Percentiles rank a stretch among this genome's conserved stretches.
phyloP scores from a whole-genome alignment of 495 filamentous ascomycete genomes.

The Aspergillus bridgeri region DNA sequence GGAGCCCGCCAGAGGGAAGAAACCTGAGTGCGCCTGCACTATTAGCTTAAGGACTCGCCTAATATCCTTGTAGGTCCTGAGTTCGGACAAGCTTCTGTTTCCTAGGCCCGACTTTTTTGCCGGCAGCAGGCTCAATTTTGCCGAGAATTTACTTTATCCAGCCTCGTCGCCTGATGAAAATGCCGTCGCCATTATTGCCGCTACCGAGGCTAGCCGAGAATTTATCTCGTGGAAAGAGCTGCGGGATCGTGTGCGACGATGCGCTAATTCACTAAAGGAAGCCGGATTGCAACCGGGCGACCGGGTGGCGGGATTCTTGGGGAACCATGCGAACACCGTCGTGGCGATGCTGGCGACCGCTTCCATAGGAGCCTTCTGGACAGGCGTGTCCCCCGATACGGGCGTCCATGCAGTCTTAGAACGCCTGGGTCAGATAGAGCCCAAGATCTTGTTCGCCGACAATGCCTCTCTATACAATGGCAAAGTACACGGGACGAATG shows the following conservation, averaged over 20 bases:
- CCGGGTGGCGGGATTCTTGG: slow-evolving; percentile 79
- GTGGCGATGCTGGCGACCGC: slow-evolving; percentile 83
- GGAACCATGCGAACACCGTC: slow-evolving; percentile 79
- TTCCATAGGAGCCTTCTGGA: slow-evolving; percentile 85
- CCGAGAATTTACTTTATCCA: slow-evolving; percentile 87
- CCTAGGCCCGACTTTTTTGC: slow-evolving; percentile 82
- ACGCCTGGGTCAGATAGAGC: slow-evolving; percentile 75
- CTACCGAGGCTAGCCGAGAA: slow-evolving; percentile 65
- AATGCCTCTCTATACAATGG: slow-evolving; percentile 87
- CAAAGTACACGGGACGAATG: slow-evolving; percentile 67
- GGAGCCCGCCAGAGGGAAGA: slow-evolving; percentile 12
- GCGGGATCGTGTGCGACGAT: slow-evolving; percentile 69
- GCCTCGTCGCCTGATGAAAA: slow-evolving; percentile 54
- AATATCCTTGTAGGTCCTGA: slow-evolving; percentile 57
- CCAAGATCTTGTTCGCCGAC: slow-evolving; percentile 77
- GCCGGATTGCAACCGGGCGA: slow-evolving; percentile 62
- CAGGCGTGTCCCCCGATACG: slow-evolving; percentile 79
- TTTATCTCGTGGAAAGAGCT: slow-evolving; percentile 77
- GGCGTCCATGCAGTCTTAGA: slow-evolving; percentile 80
- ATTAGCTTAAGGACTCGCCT: slow-evolving; percentile 7
- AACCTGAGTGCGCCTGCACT: not conserved
- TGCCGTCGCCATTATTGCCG: slow-evolving; percentile 64
- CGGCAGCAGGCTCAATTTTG: slow-evolving; percentile 78
- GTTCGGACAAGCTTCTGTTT: slow-evolving; percentile 65
- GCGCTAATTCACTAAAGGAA: slow-evolving; percentile 65